Evolutionary conservation across 176 grass and related monocot species (phyloP), one percentile per base, ranked within the genome.

Genomic region (Elymus sibiricus): DNA sequence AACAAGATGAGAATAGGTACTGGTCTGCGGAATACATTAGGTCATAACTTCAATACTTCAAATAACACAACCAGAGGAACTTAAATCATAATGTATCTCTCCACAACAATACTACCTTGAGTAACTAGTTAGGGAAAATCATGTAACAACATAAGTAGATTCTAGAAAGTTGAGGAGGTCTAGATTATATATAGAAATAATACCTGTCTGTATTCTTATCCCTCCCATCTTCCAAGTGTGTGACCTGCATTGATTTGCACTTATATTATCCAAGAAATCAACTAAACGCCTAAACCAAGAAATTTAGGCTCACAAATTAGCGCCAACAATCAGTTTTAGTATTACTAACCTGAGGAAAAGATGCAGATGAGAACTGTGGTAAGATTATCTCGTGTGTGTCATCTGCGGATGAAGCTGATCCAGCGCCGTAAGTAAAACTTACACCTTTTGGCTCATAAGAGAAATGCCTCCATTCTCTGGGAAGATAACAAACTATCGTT

Each of bases 401-500:
- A 74, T 79, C 83, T 80, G 47, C 88, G 42, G 67, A 81, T 87
- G 82, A 83, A 84, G 55, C 35, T 53, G 74, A 64, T 27, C 46
- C 9, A 27, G 39, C 28, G 15, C 81, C 84, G 40, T 32, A 73
- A 67, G 51, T 38, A 68, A 96, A 92, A 38, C 83, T 86, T 28
- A 95, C 53, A 67, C 27, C 49, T 86, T 90, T 95, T 72, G 94
- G 86, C 19, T 99, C 97, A 88, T 96, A 99, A 40, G 64, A 82
- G 84, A 99, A 96, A 86, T 88, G 46, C n/a, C 82, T 96, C 97
- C 97, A 99, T 86, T 99, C 88, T 77, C 97, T 99, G 86, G 11
- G 43, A 53, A 89, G 71, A 64, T 37, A 80, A 44, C 3, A 17
- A 22, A 22, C 0, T 58, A 58, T 22, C 53, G 0, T 58, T 58